These are phyloP conservation scores for Teratosphaeria viscida DNA, from an alignment of 2,329 filamentous ascomycete species.

Conservation along the genomic window DNA sequence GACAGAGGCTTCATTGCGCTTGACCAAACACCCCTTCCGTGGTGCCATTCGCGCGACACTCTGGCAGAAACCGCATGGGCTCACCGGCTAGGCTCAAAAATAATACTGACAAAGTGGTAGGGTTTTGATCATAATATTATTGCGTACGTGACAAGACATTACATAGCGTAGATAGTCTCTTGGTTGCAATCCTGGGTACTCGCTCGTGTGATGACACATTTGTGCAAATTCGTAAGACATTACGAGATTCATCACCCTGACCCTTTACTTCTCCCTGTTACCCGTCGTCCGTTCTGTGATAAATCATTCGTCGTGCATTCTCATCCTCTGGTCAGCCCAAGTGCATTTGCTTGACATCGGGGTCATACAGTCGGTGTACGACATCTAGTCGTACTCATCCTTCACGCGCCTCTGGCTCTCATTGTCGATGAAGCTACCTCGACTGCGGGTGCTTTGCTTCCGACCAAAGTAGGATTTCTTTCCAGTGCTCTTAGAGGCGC, in stretches of 20 bases:
- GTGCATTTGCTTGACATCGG: not conserved
- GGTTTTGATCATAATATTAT: not conserved
- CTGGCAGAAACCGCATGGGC: not conserved
- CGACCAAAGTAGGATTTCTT: slow-evolving; percentile 38
- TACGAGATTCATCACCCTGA: not conserved
- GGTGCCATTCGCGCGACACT: not conserved
- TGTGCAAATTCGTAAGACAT: not conserved
- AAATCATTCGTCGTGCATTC: not conserved
- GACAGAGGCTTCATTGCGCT: not conserved
- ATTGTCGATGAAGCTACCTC: slow-evolving; percentile 46
- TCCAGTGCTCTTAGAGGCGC: slow-evolving; percentile 25
- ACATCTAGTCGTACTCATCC: slow-evolving; percentile 53
- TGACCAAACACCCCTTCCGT: not conserved
- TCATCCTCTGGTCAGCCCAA: not conserved
- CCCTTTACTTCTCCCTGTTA: not conserved
- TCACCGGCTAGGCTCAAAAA: not conserved
- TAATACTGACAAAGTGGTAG: not conserved
- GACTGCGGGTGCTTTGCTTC: slow-evolving; percentile 36
- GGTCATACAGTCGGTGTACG: not conserved
- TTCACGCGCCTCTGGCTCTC: slow-evolving; percentile 53
- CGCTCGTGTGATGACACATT: not conserved
- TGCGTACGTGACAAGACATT: not conserved
- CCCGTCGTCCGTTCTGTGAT: not conserved
- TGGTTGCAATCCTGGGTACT: not conserved
- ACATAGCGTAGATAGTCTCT: not conserved